Evolutionary conservation across 345 rosid genomes (phyloP).

Genomic region (Hypericum androsaemum): DNA sequence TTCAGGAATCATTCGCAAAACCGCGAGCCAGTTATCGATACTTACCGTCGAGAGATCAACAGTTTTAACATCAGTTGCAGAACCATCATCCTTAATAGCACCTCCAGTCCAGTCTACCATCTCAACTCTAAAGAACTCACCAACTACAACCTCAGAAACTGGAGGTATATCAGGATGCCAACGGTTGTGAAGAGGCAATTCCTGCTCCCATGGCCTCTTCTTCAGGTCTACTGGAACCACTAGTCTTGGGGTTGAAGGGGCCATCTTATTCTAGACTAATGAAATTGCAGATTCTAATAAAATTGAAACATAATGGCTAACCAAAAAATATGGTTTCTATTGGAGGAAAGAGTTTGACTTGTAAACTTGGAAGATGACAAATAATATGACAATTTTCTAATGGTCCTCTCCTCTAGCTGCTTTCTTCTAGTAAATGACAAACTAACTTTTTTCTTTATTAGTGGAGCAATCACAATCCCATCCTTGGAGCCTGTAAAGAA

Average conservation of each 20-base stretch:
- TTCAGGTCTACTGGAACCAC: constrained; percentile 53
- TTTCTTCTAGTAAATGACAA: constrained; percentile 9
- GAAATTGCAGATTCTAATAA: constrained; percentile 1
- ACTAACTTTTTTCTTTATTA: not conserved
- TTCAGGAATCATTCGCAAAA: no score
- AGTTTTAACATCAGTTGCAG: constrained; percentile 43
- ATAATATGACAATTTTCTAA: constrained; percentile 10
- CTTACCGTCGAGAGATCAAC: constrained; percentile 50
- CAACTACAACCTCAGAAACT: constrained; percentile 32
- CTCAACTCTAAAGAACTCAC: constrained; percentile 53
- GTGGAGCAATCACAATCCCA: no score
- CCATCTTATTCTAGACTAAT: constrained; percentile 25
- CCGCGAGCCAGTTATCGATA: not conserved
- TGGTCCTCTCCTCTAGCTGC: constrained; percentile 11
- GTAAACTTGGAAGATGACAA: constrained; percentile 13
- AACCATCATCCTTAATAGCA: constrained; percentile 44
- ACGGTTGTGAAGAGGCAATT: constrained; percentile 53
- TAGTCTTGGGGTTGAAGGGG: constrained; percentile 44
- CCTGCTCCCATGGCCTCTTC: constrained; percentile 66
- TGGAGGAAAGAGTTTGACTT: constrained; percentile 5
- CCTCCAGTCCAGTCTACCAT: constrained; percentile 74
- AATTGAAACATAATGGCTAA: not conserved
- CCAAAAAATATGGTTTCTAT: constrained; percentile 3
- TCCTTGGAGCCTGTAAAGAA: no score
- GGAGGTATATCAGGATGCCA: constrained; percentile 74